Evolutionary conservation across 495 filamentous ascomycete species (phyloP), one percentile per base, ranked within the genome.

Genomic region (Amphirosellinia nigrospora): DNA sequence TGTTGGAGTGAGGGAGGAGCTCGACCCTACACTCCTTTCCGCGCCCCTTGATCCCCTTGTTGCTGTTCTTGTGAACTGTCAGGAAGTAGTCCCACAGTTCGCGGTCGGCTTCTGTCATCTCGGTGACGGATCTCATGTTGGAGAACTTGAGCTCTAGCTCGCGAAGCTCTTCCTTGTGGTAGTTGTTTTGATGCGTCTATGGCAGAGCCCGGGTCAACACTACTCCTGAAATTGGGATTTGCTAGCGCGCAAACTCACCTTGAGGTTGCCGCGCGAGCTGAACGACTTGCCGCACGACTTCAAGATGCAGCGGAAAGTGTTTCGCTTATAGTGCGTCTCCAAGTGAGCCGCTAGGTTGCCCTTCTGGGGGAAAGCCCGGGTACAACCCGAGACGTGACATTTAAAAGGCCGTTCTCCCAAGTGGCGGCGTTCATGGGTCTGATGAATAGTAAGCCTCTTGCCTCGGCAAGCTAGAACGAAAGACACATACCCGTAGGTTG

Each of bases 151-250:
- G 68, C 4, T 92, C 96, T 56, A 97, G 81, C n/a, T 86, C 80
- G 43, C 86, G 86, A 34, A 98, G 85, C 1, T 92, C 91, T 9
- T 86, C 77, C 28, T 87, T 83, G 77, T 98, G 95, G 75, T 96
- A 98, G 71, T 92, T 93, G 79, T 98, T 98, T 78, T 97, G 94
- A 77, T 98, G 95, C 26, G 90, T 94, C 94, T 97, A 70, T 68
- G 70, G 26, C 32, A 45, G 23, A 16, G 11, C 26, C 11, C 16
- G 21, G 15, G 50, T 64, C 30, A 64, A 28, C 23, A 45, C 15
- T 39, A 23, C 8, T 7, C n/a, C 16, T n/a, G 1, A n/a, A 38
- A 10, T 1, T 34, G 10, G 16, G 15, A 68, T 66, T 62, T 70
- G 68, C 67, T 53, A 30, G 11, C 19, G 36, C 10, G 34, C 39